These are phyloP conservation scores for Coniella lustricola DNA, from an alignment of 2,329 filamentous ascomycete species.

Conservation along the genomic window DNA sequence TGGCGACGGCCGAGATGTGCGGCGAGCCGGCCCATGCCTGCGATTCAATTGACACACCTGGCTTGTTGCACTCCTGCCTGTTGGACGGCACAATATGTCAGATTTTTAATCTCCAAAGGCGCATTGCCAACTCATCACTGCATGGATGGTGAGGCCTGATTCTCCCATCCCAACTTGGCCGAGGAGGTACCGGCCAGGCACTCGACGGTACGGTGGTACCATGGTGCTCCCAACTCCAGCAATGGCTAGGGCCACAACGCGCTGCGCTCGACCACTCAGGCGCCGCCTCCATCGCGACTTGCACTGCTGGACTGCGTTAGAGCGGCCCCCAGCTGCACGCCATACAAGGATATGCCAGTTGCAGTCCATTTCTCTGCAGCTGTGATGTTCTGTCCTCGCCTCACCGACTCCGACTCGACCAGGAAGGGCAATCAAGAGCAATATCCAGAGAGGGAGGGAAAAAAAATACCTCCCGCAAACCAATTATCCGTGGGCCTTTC, in stretches of 20 bases:
- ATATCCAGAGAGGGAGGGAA: background rate
- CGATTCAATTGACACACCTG: background rate
- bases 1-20: background rate
- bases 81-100: slow-evolving; percentile 12
- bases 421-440: background rate
- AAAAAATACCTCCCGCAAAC: background rate
- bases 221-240: too few relatives aligned
- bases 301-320: slow-evolving; percentile 20
- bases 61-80: too few relatives aligned
- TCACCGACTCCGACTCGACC: slow-evolving; percentile 36
- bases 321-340: slow-evolving; percentile 21
- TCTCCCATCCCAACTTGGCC: slow-evolving; percentile 29
- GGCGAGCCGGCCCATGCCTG: background rate
- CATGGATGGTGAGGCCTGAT: slow-evolving; percentile 47
- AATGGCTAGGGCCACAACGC: background rate
- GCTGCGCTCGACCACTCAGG: slow-evolving; percentile 17
- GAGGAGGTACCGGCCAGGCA: background rate
- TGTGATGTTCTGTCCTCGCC: slow-evolving; percentile 26
- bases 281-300: slow-evolving; percentile 19
- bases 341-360: slow-evolving; percentile 28
- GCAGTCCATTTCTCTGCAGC: slow-evolving; percentile 36
- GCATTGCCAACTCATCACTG: slow-evolving; percentile 73
- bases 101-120: slow-evolving; percentile 45
- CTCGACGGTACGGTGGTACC: background rate
- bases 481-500: background rate